Evolutionary conservation across 257 asterid species (phyloP), one percentile per base, ranked within the genome.

Genomic region (Marsdenia floribunda): DNA sequence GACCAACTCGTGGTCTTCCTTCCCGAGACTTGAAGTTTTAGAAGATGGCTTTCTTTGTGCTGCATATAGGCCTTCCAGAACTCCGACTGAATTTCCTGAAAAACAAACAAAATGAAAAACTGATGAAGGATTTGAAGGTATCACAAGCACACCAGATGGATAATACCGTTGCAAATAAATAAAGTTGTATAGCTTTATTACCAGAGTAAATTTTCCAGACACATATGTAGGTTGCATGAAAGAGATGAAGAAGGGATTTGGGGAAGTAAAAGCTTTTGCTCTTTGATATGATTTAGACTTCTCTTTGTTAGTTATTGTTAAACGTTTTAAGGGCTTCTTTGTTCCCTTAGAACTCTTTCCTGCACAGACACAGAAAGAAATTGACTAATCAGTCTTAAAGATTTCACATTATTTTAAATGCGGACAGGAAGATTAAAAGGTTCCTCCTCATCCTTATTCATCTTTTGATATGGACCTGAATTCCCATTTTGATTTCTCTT

Each of bases 181-280:
- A 49, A 49, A 49, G 1, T 44, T 22, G 50, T 12, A 16, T 46
- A 40, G 24, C 6, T 71, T 37, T 18, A 37, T 24, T 16, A 46
- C 6, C 38, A 35, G 37, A 1, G 1, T 6, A 53, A 1, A 1
- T 2, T 53, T 16, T 6, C n/a, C 22, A 19, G 2, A 3, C 24
- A 53, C 22, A 4, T 16, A 4, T 22, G 77, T 71, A 54, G 82
- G 75, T 4, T 74, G 78, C 78, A 81, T 78, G 26, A 71, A 66
- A 71, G 47, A 47, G 26, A 81, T 57, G 60, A 70, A 59, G 80
- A 78, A 22, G 64, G 59, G 59, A 6, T 53, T 53, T 5, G 59
- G n/a, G 6, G 59, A 53, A 16, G 7, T 71, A 75, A 66, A 78
- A 18, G 68, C 16, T 47, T 69, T 68, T 14, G 76, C 80, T 42